Base-by-base conservation (phyloP, 2,329 filamentous ascomycete genomes). In the Monilinia polystroma region DNA sequence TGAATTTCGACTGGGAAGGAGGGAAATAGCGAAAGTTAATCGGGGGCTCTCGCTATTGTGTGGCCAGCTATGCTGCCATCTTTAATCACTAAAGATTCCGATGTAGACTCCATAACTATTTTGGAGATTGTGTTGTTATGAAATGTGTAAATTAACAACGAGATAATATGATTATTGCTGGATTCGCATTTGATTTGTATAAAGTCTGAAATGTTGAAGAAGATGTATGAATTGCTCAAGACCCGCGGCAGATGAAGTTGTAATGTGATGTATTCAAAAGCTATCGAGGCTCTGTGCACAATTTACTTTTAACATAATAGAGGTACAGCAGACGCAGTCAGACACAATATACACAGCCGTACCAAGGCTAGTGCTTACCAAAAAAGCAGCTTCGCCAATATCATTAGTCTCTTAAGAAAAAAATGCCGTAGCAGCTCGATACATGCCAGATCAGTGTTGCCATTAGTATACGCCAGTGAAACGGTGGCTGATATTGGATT, bases 31-130 rank as follows among this genome's bases (percentile, higher is more conserved):
- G 38, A 8, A 4, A 58, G 29, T 2, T 2, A 8, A 11, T 2
- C 1, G 8, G 2, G 26, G 1, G 0, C 12, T 29, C 29, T 6
- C 10, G 10, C 18, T 11, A 1, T 2, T 43, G 12, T 14, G 38
- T 26, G 3, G 11, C 23, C 8, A 18, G 5, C 10, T 38, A 29
- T 5, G 4, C 16, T 43, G 23, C 16, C 7, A 4, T 11, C 10
- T 23, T 7, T 10, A 23, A n/a, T 8, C 20, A 23, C n/a, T 7
- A 51, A 51, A 10, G 47, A n/a, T n/a, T n/a, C 4, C 8, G n/a
- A 51, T 11, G 47, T 51, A 23, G 47, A 51, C 8, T 12, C n/a
- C 47, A 51, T 51, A 12, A 51, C 8, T 51, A 4, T 51, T 51
- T 23, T 8, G n/a, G 8, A 23, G 20, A 11, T n/a, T 12, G 4